Base-by-base conservation (phyloP, 352 stramenopile species). In the Globisporangium alternatum region DNA sequence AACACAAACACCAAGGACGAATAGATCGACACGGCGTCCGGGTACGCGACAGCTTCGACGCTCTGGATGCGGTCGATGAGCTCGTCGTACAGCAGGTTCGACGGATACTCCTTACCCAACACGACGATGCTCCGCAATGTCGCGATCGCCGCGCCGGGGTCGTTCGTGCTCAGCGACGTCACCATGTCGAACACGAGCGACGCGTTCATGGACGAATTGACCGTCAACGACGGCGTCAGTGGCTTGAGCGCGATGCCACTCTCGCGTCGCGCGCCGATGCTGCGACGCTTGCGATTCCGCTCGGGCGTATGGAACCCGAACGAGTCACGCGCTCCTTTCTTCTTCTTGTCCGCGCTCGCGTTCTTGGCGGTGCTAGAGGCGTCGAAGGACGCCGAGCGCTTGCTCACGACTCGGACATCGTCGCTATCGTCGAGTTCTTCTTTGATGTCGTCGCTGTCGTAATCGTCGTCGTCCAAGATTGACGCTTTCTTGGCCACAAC, bases 181-280 rank as follows among this genome's bases (percentile, higher is more conserved):
- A 90, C 83, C 80, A 92, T 92, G 53, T 92, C 83, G 37, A 90
- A 92, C 57, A 88, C 83, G 37, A 92, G 76, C 28, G 83, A 92
- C 48, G 81, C 81, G 70, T 90, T 92, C 83, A 92, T 92, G 28
- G 81, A 88, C 56, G 83, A 89, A 60, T 87, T 75, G 3, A 88
- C 49, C 12, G 68, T 68, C 1, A 72, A 75, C 19, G 83, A 89
- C 47, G 83, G 83, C 47, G 83, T 90, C 30, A 88, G 71, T 28
- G 83, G 80, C 69, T 91, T 91, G 31, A 88, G 56, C 12, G 41
- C 61, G 19, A 58, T 25, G 8, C 15, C 33, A 22, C 53, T 67
- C 17, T 67, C 62, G 10, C 62, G 69, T 30, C 33, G 62, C 21
- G 0, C n/a, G 33, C 49, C 47, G 5, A 31, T 68, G 45, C 66